Evolutionary conservation across 441 rosid species (phyloP).

Genomic region (Populus trichocarpa): DNA sequence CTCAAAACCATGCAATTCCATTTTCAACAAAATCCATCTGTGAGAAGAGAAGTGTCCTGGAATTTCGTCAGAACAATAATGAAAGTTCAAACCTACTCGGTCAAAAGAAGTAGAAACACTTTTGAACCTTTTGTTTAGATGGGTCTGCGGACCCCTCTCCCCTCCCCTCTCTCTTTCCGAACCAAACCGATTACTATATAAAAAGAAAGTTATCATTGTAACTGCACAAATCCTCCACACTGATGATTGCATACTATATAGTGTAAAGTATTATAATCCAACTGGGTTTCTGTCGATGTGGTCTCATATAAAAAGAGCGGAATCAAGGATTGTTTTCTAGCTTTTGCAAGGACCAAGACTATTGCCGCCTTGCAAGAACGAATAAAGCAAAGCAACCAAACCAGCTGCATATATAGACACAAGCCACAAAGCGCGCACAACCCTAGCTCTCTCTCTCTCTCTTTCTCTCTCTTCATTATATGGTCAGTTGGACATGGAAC

Average conservation of each 20-base stretch:
- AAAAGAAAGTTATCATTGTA: neutral
- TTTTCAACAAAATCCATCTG: conserved; percentile 21
- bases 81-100: conserved; percentile 6
- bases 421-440: conserved; percentile 22
- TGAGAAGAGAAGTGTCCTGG: conserved; percentile 7
- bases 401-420: conserved; percentile 13
- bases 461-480: conserved; percentile 8
- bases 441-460: neutral
- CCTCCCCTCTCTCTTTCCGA: neutral
- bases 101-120: conserved; percentile 26
- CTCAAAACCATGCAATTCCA: conserved; percentile 41
- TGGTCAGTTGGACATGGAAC: conserved; percentile 17
- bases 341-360: conserved; percentile 42
- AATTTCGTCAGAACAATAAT: conserved; percentile 10
- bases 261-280: neutral
- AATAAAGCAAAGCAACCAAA: conserved; percentile 35
- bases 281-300: conserved; percentile 5
- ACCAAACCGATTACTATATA: neutral
- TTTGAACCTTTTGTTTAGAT: conserved; percentile 8
- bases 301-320: conserved; percentile 21
- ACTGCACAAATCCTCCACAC: neutral
- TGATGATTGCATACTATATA: neutral
- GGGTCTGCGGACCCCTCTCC: neutral
- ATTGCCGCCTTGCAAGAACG: conserved; percentile 28
- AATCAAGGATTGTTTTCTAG: conserved; percentile 25